Evolutionary conservation across 768 basidiomycete species (phyloP).

Genomic region (Kwoniella shandongensis): DNA sequence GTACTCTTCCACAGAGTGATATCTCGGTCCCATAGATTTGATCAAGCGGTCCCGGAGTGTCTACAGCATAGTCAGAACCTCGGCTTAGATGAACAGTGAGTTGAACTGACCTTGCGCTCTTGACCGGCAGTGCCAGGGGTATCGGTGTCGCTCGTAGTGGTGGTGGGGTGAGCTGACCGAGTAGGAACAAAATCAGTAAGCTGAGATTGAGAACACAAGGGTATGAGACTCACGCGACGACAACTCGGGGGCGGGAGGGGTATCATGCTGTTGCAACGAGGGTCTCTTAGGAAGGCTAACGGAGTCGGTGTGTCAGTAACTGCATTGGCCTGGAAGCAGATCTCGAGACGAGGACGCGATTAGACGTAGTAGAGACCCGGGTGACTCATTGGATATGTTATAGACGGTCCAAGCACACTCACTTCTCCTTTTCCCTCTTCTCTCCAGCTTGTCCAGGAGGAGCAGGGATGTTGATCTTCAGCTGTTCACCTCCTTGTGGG

Average conservation of each 20-base stretch:
- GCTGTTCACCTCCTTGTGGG: conserved; percentile 13
- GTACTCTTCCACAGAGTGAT: conserved; percentile 76
- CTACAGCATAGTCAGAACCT: conserved; percentile 21
- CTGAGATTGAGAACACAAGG: not conserved
- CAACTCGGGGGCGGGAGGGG: conserved; percentile 25
- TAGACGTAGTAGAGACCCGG: no score
- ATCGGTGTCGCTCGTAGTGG: conserved; percentile 41
- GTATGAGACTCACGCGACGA: conserved; percentile 23
- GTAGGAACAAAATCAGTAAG: not conserved
- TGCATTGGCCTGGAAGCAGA: no score
- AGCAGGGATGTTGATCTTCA: conserved; percentile 51
- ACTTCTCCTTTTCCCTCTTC: conserved; percentile 48
- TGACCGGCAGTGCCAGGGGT: conserved; percentile 42
- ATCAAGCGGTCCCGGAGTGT: conserved; percentile 63
- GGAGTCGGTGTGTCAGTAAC: not conserved
- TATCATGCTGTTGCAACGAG: conserved; percentile 25
- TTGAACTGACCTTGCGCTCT: conserved; percentile 28
- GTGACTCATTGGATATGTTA: no score
- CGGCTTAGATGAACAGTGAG: not conserved
- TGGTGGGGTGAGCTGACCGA: conserved; percentile 24
- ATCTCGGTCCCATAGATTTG: conserved; percentile 66
- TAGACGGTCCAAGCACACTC: no score
- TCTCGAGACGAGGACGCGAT: no score
- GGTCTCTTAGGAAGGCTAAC: conserved; percentile 48
- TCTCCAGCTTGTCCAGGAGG: conserved; percentile 11